A percentile compares a stretch with the other conserved stretches of the same genome.
These are phyloP conservation scores for Triticum timopheevii DNA, from an alignment of 176 grass and related monocot genomes.

Conservation along the genomic window DNA sequence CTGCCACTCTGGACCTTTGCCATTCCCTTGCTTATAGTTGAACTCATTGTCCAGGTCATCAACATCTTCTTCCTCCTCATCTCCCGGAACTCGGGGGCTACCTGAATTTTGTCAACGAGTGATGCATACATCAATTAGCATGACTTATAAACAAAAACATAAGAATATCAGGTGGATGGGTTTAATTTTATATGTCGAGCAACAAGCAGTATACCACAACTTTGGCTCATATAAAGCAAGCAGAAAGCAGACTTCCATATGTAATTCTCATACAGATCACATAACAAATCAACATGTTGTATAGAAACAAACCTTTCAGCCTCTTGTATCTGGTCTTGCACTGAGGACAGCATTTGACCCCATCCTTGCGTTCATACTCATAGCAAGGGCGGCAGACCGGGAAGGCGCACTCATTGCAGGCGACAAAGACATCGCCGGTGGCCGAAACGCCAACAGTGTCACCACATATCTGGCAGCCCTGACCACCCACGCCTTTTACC, in stretches of 20 bases:
- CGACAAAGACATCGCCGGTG: slow-evolving; percentile 84
- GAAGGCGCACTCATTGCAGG: slow-evolving; percentile 99
- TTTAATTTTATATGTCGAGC: neutral
- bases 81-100: slow-evolving; percentile 92
- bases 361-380: slow-evolving; percentile 97
- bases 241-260: neutral
- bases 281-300: neutral
- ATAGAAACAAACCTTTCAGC: slow-evolving; percentile 69
- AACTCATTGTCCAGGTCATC: slow-evolving; percentile 99
- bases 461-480: slow-evolving; percentile 95
- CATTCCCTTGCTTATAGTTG: slow-evolving; percentile 72
- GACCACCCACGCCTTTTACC: slow-evolving; percentile 46
- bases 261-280: neutral
- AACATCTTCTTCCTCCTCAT: slow-evolving; percentile 95
- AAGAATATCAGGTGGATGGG: neutral
- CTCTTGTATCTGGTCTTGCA: slow-evolving; percentile 99
- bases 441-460: slow-evolving; percentile 80
- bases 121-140: slow-evolving; percentile 1
- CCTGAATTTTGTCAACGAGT: slow-evolving; percentile 46
- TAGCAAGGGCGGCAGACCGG: slow-evolving; percentile 98
- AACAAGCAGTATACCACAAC: neutral
- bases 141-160: neutral
- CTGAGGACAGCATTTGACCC: slow-evolving; percentile 93
- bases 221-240: neutral
- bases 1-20: slow-evolving; percentile 62